phyloP scores from a whole-genome alignment of 345 rosid genomes.

The Populus simonii region DNA sequence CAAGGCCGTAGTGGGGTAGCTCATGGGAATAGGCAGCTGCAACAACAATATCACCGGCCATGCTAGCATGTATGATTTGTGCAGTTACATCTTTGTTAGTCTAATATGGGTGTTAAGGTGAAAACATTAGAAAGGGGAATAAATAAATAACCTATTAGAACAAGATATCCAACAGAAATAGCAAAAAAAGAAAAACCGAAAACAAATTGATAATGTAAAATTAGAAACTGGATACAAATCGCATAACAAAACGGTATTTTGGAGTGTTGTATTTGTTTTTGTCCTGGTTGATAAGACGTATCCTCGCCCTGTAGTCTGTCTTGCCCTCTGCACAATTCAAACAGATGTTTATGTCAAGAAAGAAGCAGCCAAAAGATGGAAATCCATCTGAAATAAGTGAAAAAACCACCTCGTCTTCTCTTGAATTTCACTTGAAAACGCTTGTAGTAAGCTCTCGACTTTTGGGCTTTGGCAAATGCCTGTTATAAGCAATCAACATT shows the following conservation, averaged over 20 bases:
- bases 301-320: conserved; percentile 72
- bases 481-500: conserved; percentile 11
- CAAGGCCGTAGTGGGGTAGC: conserved; percentile 59
- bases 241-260: conserved; percentile 63
- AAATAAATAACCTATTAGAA: neutral
- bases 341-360: neutral
- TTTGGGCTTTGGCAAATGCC: conserved; percentile 53
- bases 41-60: conserved; percentile 58
- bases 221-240: conserved; percentile 51
- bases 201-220: neutral
- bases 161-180: neutral
- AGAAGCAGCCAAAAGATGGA: neutral
- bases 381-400: neutral
- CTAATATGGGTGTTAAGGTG: conserved; percentile 35
- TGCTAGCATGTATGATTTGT: conserved; percentile 50
- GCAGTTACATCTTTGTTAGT: conserved; percentile 65
- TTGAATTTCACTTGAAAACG: conserved; percentile 65
- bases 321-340: conserved; percentile 48
- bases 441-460: conserved; percentile 59
- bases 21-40: conserved; percentile 70
- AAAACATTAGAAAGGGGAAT: neutral
- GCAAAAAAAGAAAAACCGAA: neutral
- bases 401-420: conserved; percentile 59
- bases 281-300: conserved; percentile 66
- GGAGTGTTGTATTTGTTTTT: conserved; percentile 77